Percentiles rank a stretch among this genome's conserved stretches.
phyloP scores from a whole-genome alignment of 2,329 filamentous ascomycete genomes.

The Fusarium fujikuroi region DNA sequence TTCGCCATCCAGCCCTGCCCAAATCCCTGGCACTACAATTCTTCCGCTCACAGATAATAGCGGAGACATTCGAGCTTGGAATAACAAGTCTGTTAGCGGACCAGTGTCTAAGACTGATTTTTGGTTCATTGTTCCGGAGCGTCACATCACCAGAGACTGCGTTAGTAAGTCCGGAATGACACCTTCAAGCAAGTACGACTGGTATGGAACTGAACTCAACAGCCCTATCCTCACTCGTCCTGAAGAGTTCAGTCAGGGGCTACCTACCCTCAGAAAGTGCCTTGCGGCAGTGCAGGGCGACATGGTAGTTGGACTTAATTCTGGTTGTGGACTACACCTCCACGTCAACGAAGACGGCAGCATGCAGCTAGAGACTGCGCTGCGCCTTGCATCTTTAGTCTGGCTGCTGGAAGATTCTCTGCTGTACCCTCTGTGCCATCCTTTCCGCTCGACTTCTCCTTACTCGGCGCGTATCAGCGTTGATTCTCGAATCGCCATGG shows the following conservation, averaged over 20 bases:
- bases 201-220: slow-evolving; percentile 44
- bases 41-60: slow-evolving; percentile 16
- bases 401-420: slow-evolving; percentile 39
- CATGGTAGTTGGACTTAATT: slow-evolving; percentile 42
- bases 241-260: slow-evolving; percentile 29
- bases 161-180: slow-evolving; percentile 19
- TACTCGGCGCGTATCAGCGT: slow-evolving; percentile 31
- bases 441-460: slow-evolving; percentile 32
- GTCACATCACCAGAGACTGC: slow-evolving; percentile 36
- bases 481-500: slow-evolving; percentile 31
- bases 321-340: slow-evolving; percentile 42
- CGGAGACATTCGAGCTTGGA: slow-evolving; percentile 37
- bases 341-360: slow-evolving; percentile 38
- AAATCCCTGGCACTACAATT: slow-evolving; percentile 13
- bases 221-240: slow-evolving; percentile 35
- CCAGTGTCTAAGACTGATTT: slow-evolving; percentile 15
- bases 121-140: slow-evolving; percentile 40
- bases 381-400: slow-evolving; percentile 35
- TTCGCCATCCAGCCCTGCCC: slow-evolving; percentile 8
- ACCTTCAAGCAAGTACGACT: slow-evolving; percentile 35
- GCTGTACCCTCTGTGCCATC: slow-evolving; percentile 40
- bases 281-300: slow-evolving; percentile 29
- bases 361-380: slow-evolving; percentile 32
- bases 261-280: slow-evolving; percentile 37
- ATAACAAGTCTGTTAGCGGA: slow-evolving; percentile 2